Conservation (phyloP, 441 rosid genomes). For the Geranium incanum region DNA sequence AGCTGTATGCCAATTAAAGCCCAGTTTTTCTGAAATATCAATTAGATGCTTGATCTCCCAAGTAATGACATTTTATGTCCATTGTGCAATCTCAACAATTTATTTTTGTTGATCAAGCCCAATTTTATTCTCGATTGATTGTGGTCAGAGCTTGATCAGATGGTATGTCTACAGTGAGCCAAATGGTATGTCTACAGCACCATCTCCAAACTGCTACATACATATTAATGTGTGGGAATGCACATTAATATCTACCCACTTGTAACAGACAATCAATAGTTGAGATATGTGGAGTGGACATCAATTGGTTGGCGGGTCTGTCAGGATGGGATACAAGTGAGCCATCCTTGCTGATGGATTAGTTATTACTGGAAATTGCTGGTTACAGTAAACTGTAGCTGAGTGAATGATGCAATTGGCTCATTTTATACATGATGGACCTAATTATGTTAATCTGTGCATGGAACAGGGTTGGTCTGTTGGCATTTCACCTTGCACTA, state of each 20-base stretch:
- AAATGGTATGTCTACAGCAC: neutral
- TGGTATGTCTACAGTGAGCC: neutral
- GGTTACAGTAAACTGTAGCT: constrained; percentile 6
- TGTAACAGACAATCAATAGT: neutral
- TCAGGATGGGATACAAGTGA: neutral
- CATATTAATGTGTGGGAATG: neutral
- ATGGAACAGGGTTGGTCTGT: constrained; percentile 64
- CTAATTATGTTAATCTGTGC: constrained; percentile 20
- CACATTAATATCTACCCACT: neutral
- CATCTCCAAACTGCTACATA: neutral
- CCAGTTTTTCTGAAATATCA: neutral
- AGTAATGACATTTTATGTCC: neutral
- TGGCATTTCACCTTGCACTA: constrained; percentile 82
- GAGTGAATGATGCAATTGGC: constrained; percentile 8
- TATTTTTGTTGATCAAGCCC: neutral
- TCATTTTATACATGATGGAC: constrained; percentile 11
- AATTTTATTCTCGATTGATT: neutral
- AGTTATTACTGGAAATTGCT: neutral
- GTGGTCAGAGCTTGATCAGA: neutral
- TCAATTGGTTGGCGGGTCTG: neutral
- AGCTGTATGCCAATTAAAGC: neutral
- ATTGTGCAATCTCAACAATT: neutral
- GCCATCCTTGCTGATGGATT: neutral
- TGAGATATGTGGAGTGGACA: constrained; percentile 1
- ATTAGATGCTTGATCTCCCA: neutral